Evolutionary conservation across 2,329 filamentous ascomycete genomes (phyloP).

Genomic region (Botrytis byssoidea): DNA sequence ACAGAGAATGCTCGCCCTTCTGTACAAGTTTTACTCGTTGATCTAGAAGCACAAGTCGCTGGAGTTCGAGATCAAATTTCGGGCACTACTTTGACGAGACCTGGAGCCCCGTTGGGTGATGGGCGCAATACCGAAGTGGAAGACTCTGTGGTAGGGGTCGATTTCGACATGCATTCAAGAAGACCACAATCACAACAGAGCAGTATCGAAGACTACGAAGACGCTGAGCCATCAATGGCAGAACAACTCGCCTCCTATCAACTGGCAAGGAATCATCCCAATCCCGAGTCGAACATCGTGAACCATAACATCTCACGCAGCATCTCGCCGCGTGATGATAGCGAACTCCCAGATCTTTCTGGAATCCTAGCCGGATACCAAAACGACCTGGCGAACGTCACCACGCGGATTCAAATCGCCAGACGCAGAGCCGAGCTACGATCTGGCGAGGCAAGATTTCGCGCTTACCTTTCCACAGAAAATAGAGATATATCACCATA

Average conservation of each 20-base stretch:
- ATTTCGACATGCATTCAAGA: not conserved
- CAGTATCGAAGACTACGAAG: not conserved
- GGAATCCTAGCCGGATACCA: no score
- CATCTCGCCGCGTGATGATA: not conserved
- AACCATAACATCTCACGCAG: not conserved
- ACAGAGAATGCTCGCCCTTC: not conserved
- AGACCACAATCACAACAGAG: not conserved
- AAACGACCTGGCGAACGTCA: not conserved
- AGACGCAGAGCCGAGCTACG: not conserved
- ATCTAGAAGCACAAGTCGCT: not conserved
- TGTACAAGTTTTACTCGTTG: not conserved
- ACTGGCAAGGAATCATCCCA: not conserved
- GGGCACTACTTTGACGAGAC: not conserved
- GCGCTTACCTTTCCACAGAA: not conserved
- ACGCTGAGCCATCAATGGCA: not conserved
- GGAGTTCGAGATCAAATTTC: not conserved
- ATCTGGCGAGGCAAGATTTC: not conserved
- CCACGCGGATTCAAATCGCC: not conserved
- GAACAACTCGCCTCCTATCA: not conserved
- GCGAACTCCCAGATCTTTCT: not conserved
- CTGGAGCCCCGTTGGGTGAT: not conserved
- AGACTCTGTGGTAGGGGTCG: not conserved
- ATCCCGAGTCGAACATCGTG: not conserved
- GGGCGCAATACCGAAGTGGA: not conserved
- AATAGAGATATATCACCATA: not conserved